Conservation (phyloP, 495 filamentous ascomycete genomes). For the Hypoxylon cercidicola region DNA sequence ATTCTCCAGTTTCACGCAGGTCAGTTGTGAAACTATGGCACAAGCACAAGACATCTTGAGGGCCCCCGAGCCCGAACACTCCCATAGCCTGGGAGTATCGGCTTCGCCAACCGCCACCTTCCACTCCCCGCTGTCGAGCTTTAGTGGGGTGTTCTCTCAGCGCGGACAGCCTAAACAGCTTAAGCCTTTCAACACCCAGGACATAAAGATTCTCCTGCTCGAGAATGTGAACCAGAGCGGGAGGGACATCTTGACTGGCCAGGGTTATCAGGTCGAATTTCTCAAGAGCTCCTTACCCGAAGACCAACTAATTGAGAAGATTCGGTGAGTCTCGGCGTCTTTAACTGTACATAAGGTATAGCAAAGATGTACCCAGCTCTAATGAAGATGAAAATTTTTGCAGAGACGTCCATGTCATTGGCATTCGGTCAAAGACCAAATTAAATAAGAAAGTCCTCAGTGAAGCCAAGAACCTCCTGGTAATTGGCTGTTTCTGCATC, state of each 20-base stretch:
- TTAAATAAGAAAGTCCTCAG: conserved; percentile 84
- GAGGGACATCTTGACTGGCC: conserved; percentile 77
- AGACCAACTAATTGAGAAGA: conserved; percentile 95
- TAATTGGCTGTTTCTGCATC: conserved; percentile 98
- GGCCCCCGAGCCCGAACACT: conserved; percentile 41
- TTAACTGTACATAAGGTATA: conserved; percentile 7
- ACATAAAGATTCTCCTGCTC: conserved; percentile 94
- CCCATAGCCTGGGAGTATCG: conserved; percentile 63
- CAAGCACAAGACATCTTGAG: conserved; percentile 42
- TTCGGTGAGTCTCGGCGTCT: conserved; percentile 69
- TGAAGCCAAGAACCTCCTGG: conserved; percentile 92
- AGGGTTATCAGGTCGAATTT: conserved; percentile 96
- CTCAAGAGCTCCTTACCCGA: conserved; percentile 90
- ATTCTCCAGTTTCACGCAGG: conserved; percentile 7
- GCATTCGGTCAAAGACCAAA: conserved; percentile 97
- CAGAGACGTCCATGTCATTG: conserved; percentile 96
- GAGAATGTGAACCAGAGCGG: conserved; percentile 97
- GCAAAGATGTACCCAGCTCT: conserved; percentile 22
- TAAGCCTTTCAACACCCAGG: conserved; percentile 94
- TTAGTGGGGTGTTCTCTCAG: conserved; percentile 47
- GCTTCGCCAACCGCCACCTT: conserved; percentile 71
- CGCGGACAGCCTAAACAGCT: conserved; percentile 71
- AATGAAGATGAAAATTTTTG: conserved; percentile 5
- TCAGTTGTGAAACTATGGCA: conserved; percentile 35
- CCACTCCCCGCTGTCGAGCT: conserved; percentile 67